These are phyloP conservation scores for Phanerochaete sordida DNA, from an alignment of 768 basidiomycete species.

Conservation along the genomic window DNA sequence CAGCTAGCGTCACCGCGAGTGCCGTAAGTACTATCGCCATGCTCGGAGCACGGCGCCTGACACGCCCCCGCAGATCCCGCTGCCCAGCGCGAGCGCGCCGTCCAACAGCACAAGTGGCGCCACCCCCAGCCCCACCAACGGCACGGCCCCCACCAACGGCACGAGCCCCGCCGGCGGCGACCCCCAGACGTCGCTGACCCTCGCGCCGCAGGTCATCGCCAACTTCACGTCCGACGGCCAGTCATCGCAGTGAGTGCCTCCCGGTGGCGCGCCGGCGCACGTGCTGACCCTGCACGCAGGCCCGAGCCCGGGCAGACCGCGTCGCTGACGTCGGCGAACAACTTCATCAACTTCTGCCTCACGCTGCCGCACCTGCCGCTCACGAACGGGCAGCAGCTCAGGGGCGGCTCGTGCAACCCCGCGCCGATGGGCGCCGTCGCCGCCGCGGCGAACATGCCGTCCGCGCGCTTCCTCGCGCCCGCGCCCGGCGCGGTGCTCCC, in stretches of 20 bases:
- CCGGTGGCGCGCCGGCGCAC: not conserved
- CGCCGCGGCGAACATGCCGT: constrained; percentile 42
- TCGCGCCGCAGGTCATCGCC: constrained; percentile 48
- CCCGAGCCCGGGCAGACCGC: constrained; percentile 44
- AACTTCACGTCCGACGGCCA: constrained; percentile 51
- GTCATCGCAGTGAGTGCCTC: constrained; percentile 13
- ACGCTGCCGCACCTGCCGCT: constrained; percentile 45
- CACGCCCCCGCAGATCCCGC: not conserved
- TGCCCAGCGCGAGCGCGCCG: not conserved
- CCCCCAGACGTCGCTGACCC: constrained; percentile 43
- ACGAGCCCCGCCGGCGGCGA: constrained; percentile 28
- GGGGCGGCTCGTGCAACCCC: constrained; percentile 54
- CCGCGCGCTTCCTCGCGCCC: constrained; percentile 49
- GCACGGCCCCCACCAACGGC: constrained; percentile 14
- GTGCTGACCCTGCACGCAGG: constrained; percentile 5
- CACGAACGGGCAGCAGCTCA: constrained; percentile 58
- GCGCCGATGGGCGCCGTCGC: constrained; percentile 58
- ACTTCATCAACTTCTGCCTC: constrained; percentile 70
- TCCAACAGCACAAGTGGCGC: constrained; percentile 11
- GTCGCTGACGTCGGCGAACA: constrained; percentile 60
- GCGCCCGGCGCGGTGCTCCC: constrained; percentile 41
- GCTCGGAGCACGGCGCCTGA: too few relatives aligned
- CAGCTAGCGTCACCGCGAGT: not conserved
- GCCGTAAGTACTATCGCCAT: not conserved
- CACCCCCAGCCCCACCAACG: constrained; percentile 6